Evolutionary conservation across 257 asterid genomes (phyloP), one percentile per base, ranked within the genome.

Genomic region (Capsicum baccatum): DNA sequence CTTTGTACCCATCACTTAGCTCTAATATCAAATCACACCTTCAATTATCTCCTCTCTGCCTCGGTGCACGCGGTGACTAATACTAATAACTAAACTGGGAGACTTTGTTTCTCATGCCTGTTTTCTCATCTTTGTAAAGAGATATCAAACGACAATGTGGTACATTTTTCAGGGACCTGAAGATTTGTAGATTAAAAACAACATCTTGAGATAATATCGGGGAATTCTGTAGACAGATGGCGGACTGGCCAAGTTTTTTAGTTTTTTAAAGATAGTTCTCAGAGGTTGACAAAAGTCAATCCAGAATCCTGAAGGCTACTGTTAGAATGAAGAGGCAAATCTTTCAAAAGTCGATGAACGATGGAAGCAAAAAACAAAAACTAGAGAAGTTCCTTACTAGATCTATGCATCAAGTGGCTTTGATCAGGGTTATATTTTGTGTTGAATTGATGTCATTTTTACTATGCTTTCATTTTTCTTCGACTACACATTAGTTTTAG

Each of bases 101-200:
- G 56, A 42, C 56, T 47, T 8, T 17, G 39, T 42, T 9, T 71
- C 10, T 1, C 58, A 47, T n/a, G 80, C 62, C 11, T 74, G 60
- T 74, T 74, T 74, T 50, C 60, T 50, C 62, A 33, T 54, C 64
- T 14, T 76, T 52, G 50, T 76, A 7, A 35, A 76, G 81, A 8
- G 35, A 76, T 52, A 26, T 76, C 64, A 78, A 78, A 76, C 54
- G 64, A 21, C 26, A 21, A 76, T 76, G 64, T 76, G 81, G 64
- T 76, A 54, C 82, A 78, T 78, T 78, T 78, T 78, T 54, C 64
- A 78, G 62, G 64, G 50, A 54, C 64, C 82, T 78, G 64, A 78
- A 78, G 33, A 78, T 33, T 78, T 78, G 82, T 54, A 78, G 82
- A 78, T 52, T 50, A 8, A 78, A 54, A 3, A 78, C 64, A 74